Conservation (phyloP, 2,329 filamentous ascomycete genomes). For the Clarireedia monteithiana region DNA sequence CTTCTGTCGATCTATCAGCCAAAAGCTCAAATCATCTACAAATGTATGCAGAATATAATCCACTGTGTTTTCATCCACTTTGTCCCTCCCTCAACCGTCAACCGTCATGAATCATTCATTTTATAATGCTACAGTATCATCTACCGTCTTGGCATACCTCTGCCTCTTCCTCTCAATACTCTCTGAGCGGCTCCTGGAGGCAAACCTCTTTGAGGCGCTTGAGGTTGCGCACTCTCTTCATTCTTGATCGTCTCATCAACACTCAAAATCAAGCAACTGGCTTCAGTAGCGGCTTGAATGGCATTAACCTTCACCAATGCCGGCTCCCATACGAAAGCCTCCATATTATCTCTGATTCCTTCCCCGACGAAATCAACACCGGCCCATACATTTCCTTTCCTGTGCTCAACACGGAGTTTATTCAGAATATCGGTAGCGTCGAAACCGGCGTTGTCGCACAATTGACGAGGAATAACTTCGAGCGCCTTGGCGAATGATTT, state of each 20-base stretch:
- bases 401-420: constrained; percentile 89
- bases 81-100: no score
- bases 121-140: constrained; percentile 1
- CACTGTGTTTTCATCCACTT: no score
- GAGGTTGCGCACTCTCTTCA: constrained; percentile 81
- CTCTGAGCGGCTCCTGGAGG: constrained; percentile 82
- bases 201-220: constrained; percentile 68
- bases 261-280: constrained; percentile 86
- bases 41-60: no score
- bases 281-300: constrained; percentile 91
- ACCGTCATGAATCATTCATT: constrained; percentile 1
- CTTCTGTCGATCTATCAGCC: no score
- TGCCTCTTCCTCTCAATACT: constrained; percentile 73
- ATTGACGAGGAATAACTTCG: constrained; percentile 90
- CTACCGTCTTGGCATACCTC: constrained; percentile 70
- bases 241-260: constrained; percentile 99
- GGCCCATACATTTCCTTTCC: constrained; percentile 87
- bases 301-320: constrained; percentile 95
- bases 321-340: constrained; percentile 95
- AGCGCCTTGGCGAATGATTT: constrained; percentile 97
- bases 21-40: no score
- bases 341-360: constrained; percentile 89
- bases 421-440: constrained; percentile 98
- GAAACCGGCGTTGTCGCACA: constrained; percentile 98
- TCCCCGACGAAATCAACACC: constrained; percentile 93